Evolutionary conservation across 2,329 filamentous ascomycete genomes (phyloP), one percentile per base, ranked within the genome.

Genomic region (Ceratocystis lukuohia): DNA sequence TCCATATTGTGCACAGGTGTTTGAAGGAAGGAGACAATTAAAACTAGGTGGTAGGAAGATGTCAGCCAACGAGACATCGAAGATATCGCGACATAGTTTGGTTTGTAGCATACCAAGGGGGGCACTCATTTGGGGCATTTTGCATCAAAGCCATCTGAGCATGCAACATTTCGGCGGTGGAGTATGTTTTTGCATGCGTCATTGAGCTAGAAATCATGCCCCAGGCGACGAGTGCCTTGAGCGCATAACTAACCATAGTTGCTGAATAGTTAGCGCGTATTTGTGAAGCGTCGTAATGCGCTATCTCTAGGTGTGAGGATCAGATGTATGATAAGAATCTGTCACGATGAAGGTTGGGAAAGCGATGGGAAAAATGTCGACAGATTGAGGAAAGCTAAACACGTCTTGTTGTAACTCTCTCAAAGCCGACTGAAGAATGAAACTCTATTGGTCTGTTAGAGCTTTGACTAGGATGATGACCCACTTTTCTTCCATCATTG

Each of bases 21-120:
- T 95, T 69, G 89, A 90, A 33, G 94, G 92, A 17, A 99, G 84
- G 67, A 96, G 88, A 78, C 94, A 99, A 83, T 99, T 97, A 82
- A 99, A 99, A 80, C 94, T 93, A 70, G 20, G 15, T 22, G 73
- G 15, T 25, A 73, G 75, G 56, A n/a, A 17, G 17, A n/a, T 30
- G 56, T 59, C 7, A 59, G 28, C 7, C 10, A 41, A 5, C 37
- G 1, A 15, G 10, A 41, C 4, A 20, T 8, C n/a, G 2, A 8
- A 53, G 48, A 53, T n/a, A 8, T 5, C 3, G n/a, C 5, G n/a
- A 8, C 8, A 6, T 25, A 12, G 48, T 41, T 12, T 25, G 5
- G 48, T n/a, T 65, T 61, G 67, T 62, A 71, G 66, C 78, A 71
- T 76, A 88, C 85, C 86, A 94, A 72, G 89, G 89, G 65, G 89